Percentiles rank a stretch among this genome's conserved stretches.
Conservation (phyloP, 352 stramenopile genomes). For the Phytophthora pistaciae region DNA sequence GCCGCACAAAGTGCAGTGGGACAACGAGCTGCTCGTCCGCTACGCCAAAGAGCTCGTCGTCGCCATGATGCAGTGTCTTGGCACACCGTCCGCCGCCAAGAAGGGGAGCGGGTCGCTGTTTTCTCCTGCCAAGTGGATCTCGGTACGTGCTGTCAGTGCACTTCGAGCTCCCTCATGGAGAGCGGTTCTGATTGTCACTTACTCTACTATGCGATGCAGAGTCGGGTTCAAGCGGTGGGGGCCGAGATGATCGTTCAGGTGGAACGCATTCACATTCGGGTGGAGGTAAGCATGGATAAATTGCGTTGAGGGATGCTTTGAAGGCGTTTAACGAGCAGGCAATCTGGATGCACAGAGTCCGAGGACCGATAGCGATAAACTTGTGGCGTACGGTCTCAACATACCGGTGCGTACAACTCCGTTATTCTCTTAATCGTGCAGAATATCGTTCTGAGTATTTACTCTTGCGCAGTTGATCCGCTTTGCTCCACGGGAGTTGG, state of each 20-base stretch:
- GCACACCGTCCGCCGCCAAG: slow-evolving; percentile 37
- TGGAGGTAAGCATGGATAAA: slow-evolving; percentile 51
- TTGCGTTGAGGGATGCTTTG: background rate
- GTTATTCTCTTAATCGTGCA: background rate
- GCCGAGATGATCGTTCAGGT: slow-evolving; percentile 69
- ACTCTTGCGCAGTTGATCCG: slow-evolving; percentile 53
- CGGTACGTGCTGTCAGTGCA: slow-evolving; percentile 35
- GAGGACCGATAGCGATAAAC: slow-evolving; percentile 39
- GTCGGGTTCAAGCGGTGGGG: slow-evolving; percentile 54
- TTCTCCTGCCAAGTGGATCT: slow-evolving; percentile 73
- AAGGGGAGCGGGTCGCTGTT: slow-evolving; percentile 42
- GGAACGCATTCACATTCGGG: slow-evolving; percentile 71
- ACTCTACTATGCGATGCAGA: slow-evolving; percentile 29
- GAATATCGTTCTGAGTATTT: slow-evolving; percentile 2
- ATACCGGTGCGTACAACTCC: slow-evolving; percentile 47
- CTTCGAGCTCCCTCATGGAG: too few relatives aligned
- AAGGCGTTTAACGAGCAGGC: background rate
- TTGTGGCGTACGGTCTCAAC: slow-evolving; percentile 66
- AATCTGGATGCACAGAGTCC: slow-evolving; percentile 44
- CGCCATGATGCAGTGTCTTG: slow-evolving; percentile 62
- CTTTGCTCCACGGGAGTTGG: slow-evolving; percentile 54
- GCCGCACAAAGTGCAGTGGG: slow-evolving; percentile 66
- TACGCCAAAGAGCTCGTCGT: slow-evolving; percentile 75
- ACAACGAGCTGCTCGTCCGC: slow-evolving; percentile 74
- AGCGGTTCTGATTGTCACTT: too few relatives aligned